Base-by-base conservation (phyloP, 495 filamentous ascomycete species). In the Podospora bellae-mahoneyi region DNA sequence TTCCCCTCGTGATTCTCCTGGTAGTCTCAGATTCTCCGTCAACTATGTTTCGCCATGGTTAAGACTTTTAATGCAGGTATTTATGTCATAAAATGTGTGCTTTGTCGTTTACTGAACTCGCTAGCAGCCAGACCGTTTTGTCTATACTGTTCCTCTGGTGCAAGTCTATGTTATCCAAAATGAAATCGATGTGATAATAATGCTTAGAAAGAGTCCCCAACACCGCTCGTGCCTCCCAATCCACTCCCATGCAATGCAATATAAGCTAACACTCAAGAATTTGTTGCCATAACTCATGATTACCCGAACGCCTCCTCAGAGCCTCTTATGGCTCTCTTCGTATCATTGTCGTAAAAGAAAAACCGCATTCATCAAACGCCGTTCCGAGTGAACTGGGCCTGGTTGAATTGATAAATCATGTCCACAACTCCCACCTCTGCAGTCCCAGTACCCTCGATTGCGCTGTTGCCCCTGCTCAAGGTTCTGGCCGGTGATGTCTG, bases 331-430 rank as follows among this genome's bases (percentile, higher is more conserved):
- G 9, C 39, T 3, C 39, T 48, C 39, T 48, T 48, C 30, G 30
- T 32, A 7, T 7, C 39, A 48, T 10, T 48, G 5, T 48, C 6
- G 2, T 16, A 48, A 2, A 13, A 18, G 9, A 5, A 54, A 7
- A n/a, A 23, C 23, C 13, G 26, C 23, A 2, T 20, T 77, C 71
- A 83, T 69, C 80, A 72, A 65, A 81, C 75, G 0, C 79, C 80
- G 44, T 80, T 71, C n/a, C 77, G 74, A 34, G 91, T 90, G 65
- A 88, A 87, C 75, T 94, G 91, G 65, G 86, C 91, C 78, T 90
- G 93, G 76, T 93, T 91, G 76, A 97, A 97, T 75, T 98, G 91
- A 74, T 94, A 92, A 59, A 99, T 85, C 78, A 98, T 79, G 2
- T 91, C 91, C 66, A 99, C 81, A 13, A 99, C 95, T 26, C 90